A percentile compares a stretch with the other conserved stretches of the same genome.
These are phyloP conservation scores for Aspergillus bombycis DNA, from an alignment of 2,329 filamentous ascomycete genomes.

Conservation along the genomic window DNA sequence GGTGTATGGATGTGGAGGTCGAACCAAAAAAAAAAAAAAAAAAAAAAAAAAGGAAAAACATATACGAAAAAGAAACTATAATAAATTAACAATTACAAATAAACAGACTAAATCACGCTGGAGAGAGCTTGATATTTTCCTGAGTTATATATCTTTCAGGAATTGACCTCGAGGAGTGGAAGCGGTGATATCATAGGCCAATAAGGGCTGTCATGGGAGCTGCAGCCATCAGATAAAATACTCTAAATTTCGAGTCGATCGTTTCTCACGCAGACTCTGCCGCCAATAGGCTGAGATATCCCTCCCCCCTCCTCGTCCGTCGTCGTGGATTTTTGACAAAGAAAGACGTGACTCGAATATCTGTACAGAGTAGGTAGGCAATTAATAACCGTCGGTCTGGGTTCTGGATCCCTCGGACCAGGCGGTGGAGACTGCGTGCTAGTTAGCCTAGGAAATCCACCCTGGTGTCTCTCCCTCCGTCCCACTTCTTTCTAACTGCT, in stretches of 20 bases:
- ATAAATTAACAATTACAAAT: background rate
- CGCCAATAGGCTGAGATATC: background rate
- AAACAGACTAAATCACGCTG: background rate
- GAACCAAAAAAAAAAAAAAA: background rate
- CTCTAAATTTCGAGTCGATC: background rate
- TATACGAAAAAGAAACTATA: background rate
- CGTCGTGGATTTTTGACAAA: background rate
- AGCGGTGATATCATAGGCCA: background rate
- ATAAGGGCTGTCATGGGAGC: background rate
- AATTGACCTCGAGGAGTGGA: background rate
- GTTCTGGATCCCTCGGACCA: background rate
- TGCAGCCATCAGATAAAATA: conserved; percentile 13
- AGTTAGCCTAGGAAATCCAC: background rate
- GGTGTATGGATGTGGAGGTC: background rate
- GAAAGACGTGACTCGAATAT: background rate
- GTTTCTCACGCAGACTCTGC: no score
- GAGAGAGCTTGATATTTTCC: background rate
- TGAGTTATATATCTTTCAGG: background rate
- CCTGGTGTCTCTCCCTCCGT: background rate
- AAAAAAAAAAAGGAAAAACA: background rate
- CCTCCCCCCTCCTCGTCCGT: background rate
- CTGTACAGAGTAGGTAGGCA: background rate
- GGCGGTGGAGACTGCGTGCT: background rate
- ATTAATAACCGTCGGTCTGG: background rate
- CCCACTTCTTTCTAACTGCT: conserved; percentile 1